Base-by-base conservation (phyloP, 2,329 filamentous ascomycete species). In the Triangularia verruculosa region DNA sequence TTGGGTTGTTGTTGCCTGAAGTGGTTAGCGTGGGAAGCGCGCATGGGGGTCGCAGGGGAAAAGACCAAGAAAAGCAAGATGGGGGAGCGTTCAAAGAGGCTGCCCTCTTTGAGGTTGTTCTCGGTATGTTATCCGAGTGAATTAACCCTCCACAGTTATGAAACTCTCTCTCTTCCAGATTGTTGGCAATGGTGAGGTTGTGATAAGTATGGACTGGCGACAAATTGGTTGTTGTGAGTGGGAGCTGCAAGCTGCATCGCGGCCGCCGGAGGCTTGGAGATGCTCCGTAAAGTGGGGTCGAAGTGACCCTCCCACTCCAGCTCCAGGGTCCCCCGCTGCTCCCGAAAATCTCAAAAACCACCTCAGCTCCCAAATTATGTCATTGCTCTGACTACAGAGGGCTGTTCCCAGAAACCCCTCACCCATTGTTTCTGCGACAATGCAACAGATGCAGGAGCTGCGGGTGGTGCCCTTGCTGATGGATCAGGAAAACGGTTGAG, bases 321-420 rank as follows among this genome's bases (percentile, higher is more conserved):
- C 51, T 54, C 12, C 51, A 54, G 24, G 51, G 51, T 25, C 51
- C 25, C 22, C 15, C 24, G 51, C 24, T 54, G 51, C 7, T 54
- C 51, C n/a, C 39, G 27, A 47, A 58, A 47, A 25, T 43, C 56
- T 25, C 17, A 39, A 43, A 58, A 58, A 25, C 8, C 56, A 58
- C 39, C 20, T 39, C 32, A 58, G 30, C 30, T 25, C 30, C 22
- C 56, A 15, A 32, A 58, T 58, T 59, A 59, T 59, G 57, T 59
- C 57, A 59, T 59, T 28, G 57, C 57, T 28, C 25, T 59, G 57
- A 59, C 57, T 30, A 52, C 39, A 13, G 56, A 27, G n/a, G 8
- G 27, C 3, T 20, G 20, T 15, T 39, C 34, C 30, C n/a, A 24
- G 56, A 58, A 59, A 59, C 57, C 57, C 34, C 57, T 59, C 57